Evolutionary conservation across 768 basidiomycete genomes (phyloP).

Genomic region (Agrocybe chaxingu): DNA sequence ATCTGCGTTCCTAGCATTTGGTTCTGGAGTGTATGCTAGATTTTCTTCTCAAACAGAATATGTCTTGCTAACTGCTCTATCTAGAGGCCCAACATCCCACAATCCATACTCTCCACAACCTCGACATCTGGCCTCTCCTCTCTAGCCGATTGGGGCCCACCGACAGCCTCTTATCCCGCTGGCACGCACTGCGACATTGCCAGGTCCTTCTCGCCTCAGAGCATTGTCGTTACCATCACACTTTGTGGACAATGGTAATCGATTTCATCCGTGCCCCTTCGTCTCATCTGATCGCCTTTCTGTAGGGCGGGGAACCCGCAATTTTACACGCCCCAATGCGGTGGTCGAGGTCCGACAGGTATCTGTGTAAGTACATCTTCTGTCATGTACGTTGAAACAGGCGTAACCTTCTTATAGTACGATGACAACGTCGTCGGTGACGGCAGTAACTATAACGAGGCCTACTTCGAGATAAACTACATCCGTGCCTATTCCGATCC

Average conservation of each 20-base stretch:
- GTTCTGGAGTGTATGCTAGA: constrained; percentile 42
- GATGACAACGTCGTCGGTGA: constrained; percentile 46
- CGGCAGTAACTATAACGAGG: constrained; percentile 42
- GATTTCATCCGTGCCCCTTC: not conserved
- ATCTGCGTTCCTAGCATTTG: constrained; percentile 29
- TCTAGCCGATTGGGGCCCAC: constrained; percentile 39
- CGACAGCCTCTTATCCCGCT: constrained; percentile 37
- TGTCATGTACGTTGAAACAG: not conserved
- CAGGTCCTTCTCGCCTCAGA: constrained; percentile 41
- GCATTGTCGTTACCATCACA: constrained; percentile 50
- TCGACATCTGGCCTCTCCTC: constrained; percentile 28
- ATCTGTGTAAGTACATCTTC: constrained; percentile 28
- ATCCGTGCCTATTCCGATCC: constrained; percentile 51
- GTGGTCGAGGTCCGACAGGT: constrained; percentile 25
- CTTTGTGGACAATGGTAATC: constrained; percentile 46
- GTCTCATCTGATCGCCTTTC: not conserved
- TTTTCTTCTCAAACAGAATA: not conserved
- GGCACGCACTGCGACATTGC: constrained; percentile 36
- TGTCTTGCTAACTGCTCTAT: constrained; percentile 15
- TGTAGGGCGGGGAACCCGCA: constrained; percentile 40
- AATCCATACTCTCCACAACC: constrained; percentile 27
- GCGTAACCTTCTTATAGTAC: constrained; percentile 13
- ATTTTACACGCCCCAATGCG: constrained; percentile 41
- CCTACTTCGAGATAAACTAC: constrained; percentile 57
- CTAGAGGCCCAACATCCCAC: constrained; percentile 35